These are phyloP conservation scores for Saksenaea oblongispora DNA, from an alignment of 371 early-diverging fungal genomes.

Conservation along the genomic window DNA sequence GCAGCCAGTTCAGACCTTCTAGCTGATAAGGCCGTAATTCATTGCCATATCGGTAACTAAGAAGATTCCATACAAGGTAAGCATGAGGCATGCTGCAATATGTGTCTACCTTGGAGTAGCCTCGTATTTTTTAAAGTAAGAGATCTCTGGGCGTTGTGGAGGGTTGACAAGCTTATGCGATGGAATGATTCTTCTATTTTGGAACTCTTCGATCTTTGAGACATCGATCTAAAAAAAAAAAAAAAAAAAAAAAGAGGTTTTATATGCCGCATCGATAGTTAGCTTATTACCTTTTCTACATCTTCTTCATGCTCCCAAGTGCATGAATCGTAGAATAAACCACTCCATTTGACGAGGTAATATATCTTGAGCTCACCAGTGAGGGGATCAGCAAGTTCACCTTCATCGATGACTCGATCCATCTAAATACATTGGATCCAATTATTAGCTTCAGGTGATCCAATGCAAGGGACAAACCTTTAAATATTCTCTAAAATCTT, in stretches of 20 bases:
- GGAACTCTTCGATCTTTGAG: constrained; percentile 60
- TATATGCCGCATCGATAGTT: not conserved
- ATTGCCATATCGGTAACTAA: constrained; percentile 69
- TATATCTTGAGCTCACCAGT: constrained; percentile 62
- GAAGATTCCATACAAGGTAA: not conserved
- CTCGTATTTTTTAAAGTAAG: constrained; percentile 63
- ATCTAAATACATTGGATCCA: constrained; percentile 33
- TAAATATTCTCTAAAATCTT: constrained; percentile 58
- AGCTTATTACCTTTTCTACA: constrained; percentile 50
- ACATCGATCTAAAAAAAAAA: constrained; percentile 45
- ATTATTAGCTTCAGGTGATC: not conserved
- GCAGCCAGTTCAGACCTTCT: constrained; percentile 75
- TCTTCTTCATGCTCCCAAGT: constrained; percentile 88
- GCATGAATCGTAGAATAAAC: constrained; percentile 82
- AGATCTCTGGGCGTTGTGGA: constrained; percentile 52
- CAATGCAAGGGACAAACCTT: constrained; percentile 41
- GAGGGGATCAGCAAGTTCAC: constrained; percentile 62
- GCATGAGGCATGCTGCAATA: not conserved
- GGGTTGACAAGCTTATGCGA: constrained; percentile 44
- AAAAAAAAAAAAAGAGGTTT: not conserved
- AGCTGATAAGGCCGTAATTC: constrained; percentile 71
- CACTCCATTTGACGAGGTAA: constrained; percentile 92
- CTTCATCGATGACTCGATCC: constrained; percentile 88
- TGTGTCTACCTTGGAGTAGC: constrained; percentile 50
- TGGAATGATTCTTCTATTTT: constrained; percentile 49